Base-by-base conservation (phyloP, 805 yeast species). In the Schizosaccharomyces osmophilus region DNA sequence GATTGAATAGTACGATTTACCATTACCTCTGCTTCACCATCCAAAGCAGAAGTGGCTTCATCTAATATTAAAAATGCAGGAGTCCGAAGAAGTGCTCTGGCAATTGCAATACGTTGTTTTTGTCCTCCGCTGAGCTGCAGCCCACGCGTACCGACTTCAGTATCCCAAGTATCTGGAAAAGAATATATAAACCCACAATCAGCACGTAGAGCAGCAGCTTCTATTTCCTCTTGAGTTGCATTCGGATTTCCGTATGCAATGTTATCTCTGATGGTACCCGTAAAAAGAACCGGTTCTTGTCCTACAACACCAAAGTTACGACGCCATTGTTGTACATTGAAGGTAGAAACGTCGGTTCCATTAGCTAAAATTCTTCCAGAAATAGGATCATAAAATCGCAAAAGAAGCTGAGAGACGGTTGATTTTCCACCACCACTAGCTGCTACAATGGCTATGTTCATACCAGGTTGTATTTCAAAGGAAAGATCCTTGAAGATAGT, bases 361-460 rank as follows among this genome's bases (percentile, higher is more conserved):
- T 88, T 88, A 24, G 89, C 76, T 3, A 73, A 66, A 42, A 90
- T 80, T 6, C 71, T 66, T 29, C 97, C 97, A 0, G 70, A 63
- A 13, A 69, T 69, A 1, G 94, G 89, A 67, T 88, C 95, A 71
- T 90, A 90, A 69, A 85, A 86, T 63, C 97, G 76, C 66, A 89
- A 72, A 57, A 90, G 72, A 61, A 90, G 73, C 61, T 87, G 86
- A 8, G 89, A 78, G 2, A 90, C 80, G 0, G 97, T 89, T 19
- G 95, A 86, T 70, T 90, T 90, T 31, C 97, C 97, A 64, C 95
- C 85, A 1, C 97, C 97, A 42, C 94, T 84, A n/a, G 95, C 96
- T 1, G 97, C 97, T 19, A 89, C 97, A 63, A 90, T 81, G 69
- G 97, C 89, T 17, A 89, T 82, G 67, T 90, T 90, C 66, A 87